Evolutionary conservation across 2,329 filamentous ascomycete species (phyloP).

Genomic region (Blastomyces percursus): DNA sequence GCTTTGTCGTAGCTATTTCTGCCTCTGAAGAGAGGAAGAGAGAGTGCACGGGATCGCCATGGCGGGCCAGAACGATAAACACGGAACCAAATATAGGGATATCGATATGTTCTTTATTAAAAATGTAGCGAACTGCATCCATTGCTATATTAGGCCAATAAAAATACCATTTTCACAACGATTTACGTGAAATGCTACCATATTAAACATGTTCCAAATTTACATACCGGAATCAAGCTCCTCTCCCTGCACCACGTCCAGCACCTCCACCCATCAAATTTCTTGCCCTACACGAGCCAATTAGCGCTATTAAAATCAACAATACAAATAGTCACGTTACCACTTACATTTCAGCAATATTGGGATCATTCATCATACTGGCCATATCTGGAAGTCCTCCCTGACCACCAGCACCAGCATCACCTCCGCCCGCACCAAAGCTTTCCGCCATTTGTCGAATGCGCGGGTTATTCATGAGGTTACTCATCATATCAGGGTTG

Average conservation of each 20-base stretch:
- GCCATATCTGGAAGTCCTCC: constrained; percentile 84
- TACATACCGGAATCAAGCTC: not conserved
- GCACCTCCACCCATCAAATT: constrained; percentile 56
- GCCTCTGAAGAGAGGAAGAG: not conserved
- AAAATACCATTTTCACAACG: not conserved
- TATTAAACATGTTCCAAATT: not conserved
- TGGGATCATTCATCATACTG: constrained; percentile 82
- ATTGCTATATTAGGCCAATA: not conserved
- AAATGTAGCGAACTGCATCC: not conserved
- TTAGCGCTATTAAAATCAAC: constrained; percentile 6
- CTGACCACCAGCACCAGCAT: constrained; percentile 24
- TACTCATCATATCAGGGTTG: constrained; percentile 85
- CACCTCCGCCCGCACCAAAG: constrained; percentile 44
- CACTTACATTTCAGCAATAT: constrained; percentile 83
- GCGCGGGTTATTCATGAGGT: constrained; percentile 87
- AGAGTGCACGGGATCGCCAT: not conserved
- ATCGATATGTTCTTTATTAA: not conserved
- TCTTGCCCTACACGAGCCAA: constrained; percentile 41
- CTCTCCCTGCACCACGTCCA: constrained; percentile 24
- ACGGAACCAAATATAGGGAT: not conserved
- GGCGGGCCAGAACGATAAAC: not conserved
- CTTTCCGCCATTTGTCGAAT: constrained; percentile 76
- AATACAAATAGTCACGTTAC: not conserved
- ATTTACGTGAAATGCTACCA: not conserved
- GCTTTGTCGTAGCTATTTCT: not conserved